A percentile compares a stretch with the other conserved stretches of the same genome.
These are phyloP conservation scores for Lodderomyces parapsilosis DNA, from an alignment of 1,139 yeast species.

Conservation along the genomic window DNA sequence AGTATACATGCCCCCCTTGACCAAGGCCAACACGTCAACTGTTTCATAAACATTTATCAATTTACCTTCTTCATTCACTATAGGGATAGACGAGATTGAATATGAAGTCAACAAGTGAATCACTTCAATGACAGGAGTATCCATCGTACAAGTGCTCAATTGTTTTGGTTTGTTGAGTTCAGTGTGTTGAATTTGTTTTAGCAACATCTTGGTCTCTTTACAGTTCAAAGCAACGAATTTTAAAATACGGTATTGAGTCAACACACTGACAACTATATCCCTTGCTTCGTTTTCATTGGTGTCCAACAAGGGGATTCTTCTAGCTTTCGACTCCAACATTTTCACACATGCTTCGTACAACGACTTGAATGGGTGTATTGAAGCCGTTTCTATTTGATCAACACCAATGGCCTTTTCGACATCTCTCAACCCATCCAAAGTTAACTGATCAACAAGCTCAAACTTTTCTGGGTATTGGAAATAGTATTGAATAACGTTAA, in stretches of 20 bases:
- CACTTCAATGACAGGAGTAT: slow-evolving; percentile 92
- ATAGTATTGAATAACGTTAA: slow-evolving; percentile 93
- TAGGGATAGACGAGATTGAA: slow-evolving; percentile 89
- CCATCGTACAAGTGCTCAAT: slow-evolving; percentile 82
- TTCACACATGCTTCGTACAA: slow-evolving; percentile 91
- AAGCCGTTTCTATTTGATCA: slow-evolving; percentile 81
- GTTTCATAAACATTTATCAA: slow-evolving; percentile 93
- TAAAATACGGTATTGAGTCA: slow-evolving; percentile 93
- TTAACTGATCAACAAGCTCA: slow-evolving; percentile 83
- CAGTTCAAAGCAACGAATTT: slow-evolving; percentile 96
- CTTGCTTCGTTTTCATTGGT: slow-evolving; percentile 90
- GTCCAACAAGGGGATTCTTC: slow-evolving; percentile 93
- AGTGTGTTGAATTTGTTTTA: slow-evolving; percentile 71
- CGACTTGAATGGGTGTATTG: slow-evolving; percentile 89
- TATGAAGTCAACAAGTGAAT: slow-evolving; percentile 77
- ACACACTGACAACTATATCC: slow-evolving; percentile 91
- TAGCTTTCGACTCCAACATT: slow-evolving; percentile 86
- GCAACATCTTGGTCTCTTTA: slow-evolving; percentile 84
- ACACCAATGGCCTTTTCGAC: slow-evolving; percentile 89
- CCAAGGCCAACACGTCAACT: slow-evolving; percentile 87
- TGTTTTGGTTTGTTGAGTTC: slow-evolving; percentile 23
- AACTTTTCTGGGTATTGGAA: slow-evolving; percentile 88
- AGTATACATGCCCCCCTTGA: slow-evolving; percentile 91
- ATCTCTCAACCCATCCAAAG: slow-evolving; percentile 80
- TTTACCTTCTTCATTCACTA: slow-evolving; percentile 74